phyloP scores from a whole-genome alignment of 495 filamentous ascomycete genomes.

The Tetracladium marchalianum region DNA sequence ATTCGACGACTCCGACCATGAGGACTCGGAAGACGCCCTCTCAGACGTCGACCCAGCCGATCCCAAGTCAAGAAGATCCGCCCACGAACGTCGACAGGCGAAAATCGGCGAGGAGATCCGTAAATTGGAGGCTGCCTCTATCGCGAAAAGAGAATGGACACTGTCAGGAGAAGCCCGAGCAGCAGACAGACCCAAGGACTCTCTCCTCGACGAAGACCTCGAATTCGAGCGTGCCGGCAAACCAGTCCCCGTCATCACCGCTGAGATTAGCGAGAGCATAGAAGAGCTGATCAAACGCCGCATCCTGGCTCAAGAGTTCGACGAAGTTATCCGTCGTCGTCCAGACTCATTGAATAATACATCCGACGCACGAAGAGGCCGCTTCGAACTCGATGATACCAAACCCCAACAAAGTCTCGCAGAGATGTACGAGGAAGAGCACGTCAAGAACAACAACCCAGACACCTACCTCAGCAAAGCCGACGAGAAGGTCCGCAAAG shows the following conservation, averaged over 20 bases:
- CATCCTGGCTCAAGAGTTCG: conserved; percentile 84
- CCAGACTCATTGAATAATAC: conserved; percentile 55
- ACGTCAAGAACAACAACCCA: conserved; percentile 67
- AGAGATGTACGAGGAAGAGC: conserved; percentile 90
- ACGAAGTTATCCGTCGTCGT: conserved; percentile 78
- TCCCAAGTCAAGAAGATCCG: conserved; percentile 51
- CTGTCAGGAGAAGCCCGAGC: conserved; percentile 83
- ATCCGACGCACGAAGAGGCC: conserved; percentile 46
- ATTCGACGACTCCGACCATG: conserved; percentile 68
- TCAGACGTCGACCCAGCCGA: conserved; percentile 46
- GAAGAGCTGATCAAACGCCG: conserved; percentile 91
- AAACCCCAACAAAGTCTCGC: conserved; percentile 81
- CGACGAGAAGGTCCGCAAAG: conserved; percentile 70
- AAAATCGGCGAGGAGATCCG: conserved; percentile 83
- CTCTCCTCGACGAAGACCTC: conserved; percentile 86
- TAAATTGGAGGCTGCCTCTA: conserved; percentile 75
- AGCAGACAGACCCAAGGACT: conserved; percentile 74
- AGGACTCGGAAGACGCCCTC: conserved; percentile 42
- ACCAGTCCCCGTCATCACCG: conserved; percentile 86
- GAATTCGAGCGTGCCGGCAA: conserved; percentile 96
- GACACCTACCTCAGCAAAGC: conserved; percentile 67
- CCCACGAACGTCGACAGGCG: conserved; percentile 79
- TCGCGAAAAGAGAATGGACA: conserved; percentile 88
- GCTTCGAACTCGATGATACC: conserved; percentile 74
- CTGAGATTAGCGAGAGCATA: conserved; percentile 86